A percentile compares a stretch with the other conserved stretches of the same genome.
Conservation (phyloP, 73 alveolate genomes). For the Paraurostyla sp. region DNA sequence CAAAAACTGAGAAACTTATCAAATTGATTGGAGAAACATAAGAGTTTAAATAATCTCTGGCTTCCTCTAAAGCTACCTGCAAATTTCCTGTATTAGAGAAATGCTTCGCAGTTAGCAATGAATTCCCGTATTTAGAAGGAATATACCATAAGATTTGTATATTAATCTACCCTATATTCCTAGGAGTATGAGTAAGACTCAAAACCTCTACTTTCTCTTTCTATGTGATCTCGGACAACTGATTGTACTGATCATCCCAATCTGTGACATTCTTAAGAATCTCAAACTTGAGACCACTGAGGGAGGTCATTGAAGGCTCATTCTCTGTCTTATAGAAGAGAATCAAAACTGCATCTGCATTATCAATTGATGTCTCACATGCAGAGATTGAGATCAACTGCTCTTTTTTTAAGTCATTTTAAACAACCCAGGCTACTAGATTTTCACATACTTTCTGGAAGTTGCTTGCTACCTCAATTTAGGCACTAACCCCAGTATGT, state of each 20-base stretch:
- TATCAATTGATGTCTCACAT: slow-evolving; percentile 15
- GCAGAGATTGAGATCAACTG: slow-evolving; percentile 38
- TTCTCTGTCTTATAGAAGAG: slow-evolving; percentile 6
- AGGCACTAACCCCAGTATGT: slow-evolving; percentile 26
- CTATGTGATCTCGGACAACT: background rate
- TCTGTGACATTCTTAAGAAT: background rate
- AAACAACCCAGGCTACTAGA: slow-evolving; percentile 3
- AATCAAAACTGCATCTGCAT: slow-evolving; percentile 51
- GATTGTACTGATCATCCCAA: slow-evolving; percentile 39
- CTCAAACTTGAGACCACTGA: background rate
- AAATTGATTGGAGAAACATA: slow-evolving; percentile 38
- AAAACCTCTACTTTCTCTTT: slow-evolving; percentile 7
- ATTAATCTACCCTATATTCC: slow-evolving; percentile 52
- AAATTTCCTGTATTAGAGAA: background rate
- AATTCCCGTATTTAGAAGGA: background rate
- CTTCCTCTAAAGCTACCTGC: background rate
- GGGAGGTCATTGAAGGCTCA: slow-evolving; percentile 53
- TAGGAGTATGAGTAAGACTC: slow-evolving; percentile 30
- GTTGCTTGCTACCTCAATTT: slow-evolving; percentile 31
- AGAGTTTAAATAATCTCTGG: background rate
- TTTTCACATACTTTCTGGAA: slow-evolving; percentile 11
- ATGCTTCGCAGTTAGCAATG: background rate
- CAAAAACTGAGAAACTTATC: slow-evolving; percentile 29
- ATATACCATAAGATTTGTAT: slow-evolving; percentile 37
- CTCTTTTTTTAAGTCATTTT: slow-evolving; percentile 27